Conservation (phyloP, 441 rosid genomes). For the Erodium trifolium region DNA sequence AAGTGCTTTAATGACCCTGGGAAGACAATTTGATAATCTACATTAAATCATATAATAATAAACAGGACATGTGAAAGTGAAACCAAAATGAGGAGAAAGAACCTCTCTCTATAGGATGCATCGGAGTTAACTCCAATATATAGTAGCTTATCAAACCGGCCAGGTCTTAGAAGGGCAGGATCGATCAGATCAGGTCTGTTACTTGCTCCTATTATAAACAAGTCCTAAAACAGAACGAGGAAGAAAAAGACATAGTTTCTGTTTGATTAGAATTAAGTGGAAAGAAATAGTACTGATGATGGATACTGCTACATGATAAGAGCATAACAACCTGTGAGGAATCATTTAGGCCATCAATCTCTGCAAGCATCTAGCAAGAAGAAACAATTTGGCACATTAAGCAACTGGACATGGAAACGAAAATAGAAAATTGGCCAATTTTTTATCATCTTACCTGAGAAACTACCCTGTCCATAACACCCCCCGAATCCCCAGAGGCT, state of each 20-base stretch:
- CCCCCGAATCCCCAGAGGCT: conserved; percentile 96
- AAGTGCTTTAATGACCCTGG: conserved; percentile 82
- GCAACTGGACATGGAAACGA: conserved; percentile 7
- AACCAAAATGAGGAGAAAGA: neutral
- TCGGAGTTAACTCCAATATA: conserved; percentile 91
- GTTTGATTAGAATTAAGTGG: conserved; percentile 15
- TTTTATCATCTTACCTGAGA: conserved; percentile 60
- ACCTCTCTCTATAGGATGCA: conserved; percentile 84
- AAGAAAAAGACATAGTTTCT: neutral
- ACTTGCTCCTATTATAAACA: conserved; percentile 95
- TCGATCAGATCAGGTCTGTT: conserved; percentile 96
- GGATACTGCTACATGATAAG: neutral
- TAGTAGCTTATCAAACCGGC: conserved; percentile 87
- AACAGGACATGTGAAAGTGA: neutral
- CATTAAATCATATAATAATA: conserved; percentile 10
- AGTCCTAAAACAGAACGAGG: conserved; percentile 35
- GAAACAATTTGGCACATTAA: conserved; percentile 15
- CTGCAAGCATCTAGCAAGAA: conserved; percentile 76
- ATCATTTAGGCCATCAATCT: conserved; percentile 89
- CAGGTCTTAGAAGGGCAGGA: conserved; percentile 90
- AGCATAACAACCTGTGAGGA: conserved; percentile 48
- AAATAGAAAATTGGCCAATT: conserved; percentile 10
- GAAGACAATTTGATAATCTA: conserved; percentile 15
- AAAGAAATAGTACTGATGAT: neutral
- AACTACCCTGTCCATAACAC: conserved; percentile 97